These are phyloP conservation scores for Mucor indicus DNA, from an alignment of 371 early-diverging fungal species.

Conservation along the genomic window DNA sequence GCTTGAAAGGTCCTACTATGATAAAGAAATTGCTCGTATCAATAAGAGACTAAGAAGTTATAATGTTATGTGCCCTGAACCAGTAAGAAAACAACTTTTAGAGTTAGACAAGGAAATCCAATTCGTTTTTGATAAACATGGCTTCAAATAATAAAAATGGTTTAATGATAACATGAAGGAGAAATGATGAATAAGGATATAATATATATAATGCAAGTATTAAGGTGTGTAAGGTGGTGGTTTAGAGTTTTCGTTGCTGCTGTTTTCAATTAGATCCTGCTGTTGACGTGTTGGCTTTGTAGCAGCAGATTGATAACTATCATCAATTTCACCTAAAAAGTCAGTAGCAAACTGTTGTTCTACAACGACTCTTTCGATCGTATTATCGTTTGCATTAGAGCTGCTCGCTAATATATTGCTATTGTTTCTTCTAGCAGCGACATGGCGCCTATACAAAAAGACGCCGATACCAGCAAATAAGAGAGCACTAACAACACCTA, in stretches of 20 bases:
- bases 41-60: slow-evolving; percentile 25
- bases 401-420: not conserved
- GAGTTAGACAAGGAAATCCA: slow-evolving; percentile 19
- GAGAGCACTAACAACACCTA: slow-evolving; percentile 1
- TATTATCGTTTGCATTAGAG: not conserved
- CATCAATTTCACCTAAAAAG: not conserved
- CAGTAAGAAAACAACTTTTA: slow-evolving; percentile 22
- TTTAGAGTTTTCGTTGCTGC: too few relatives aligned
- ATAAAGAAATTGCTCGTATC: slow-evolving; percentile 8
- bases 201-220: too few relatives aligned
- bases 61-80: slow-evolving; percentile 33
- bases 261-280: not conserved
- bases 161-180: too few relatives aligned
- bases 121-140: not conserved
- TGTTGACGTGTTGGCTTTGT: not conserved
- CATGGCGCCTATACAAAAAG: slow-evolving; percentile 1
- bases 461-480: not conserved
- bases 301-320: not conserved
- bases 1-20: slow-evolving; percentile 14
- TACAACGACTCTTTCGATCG: not conserved
- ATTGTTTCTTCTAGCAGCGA: not conserved
- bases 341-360: slow-evolving; percentile 10
- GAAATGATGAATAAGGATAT: too few relatives aligned
- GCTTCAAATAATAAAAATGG: not conserved
- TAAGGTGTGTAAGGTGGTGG: too few relatives aligned